Percentiles rank a stretch among this genome's conserved stretches.
Conservation (phyloP, 2,329 filamentous ascomycete species). For the Ceratocystis cacaofunesta region DNA sequence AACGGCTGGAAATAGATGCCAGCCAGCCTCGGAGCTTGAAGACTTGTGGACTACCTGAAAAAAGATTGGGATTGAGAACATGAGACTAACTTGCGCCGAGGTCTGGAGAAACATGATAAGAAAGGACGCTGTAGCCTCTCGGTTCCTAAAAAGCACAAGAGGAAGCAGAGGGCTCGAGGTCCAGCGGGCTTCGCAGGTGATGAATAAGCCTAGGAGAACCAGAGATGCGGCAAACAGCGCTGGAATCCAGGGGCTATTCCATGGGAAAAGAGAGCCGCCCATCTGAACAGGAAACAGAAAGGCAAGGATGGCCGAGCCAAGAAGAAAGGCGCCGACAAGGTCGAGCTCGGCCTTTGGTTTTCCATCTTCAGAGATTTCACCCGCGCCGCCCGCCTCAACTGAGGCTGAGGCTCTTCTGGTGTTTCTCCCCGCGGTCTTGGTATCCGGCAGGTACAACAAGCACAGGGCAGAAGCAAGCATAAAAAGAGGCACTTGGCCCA, state of each 20-base stretch:
- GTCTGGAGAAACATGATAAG: conserved; percentile 38
- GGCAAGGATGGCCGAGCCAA: conserved; percentile 42
- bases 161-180: conserved; percentile 45
- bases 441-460: conserved; percentile 33
- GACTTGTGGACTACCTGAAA: conserved; percentile 48
- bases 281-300: conserved; percentile 42
- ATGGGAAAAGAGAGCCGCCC: conserved; percentile 40
- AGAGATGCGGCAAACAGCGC: conserved; percentile 30
- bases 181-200: conserved; percentile 32
- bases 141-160: conserved; percentile 35
- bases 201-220: conserved; percentile 30
- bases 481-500: conserved; percentile 47
- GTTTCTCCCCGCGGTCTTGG: neutral
- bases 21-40: conserved; percentile 42
- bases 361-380: neutral
- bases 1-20: conserved; percentile 52
- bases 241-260: conserved; percentile 35
- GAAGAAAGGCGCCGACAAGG: conserved; percentile 39
- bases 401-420: neutral
- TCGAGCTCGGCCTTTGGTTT: conserved; percentile 28
- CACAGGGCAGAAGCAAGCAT: conserved; percentile 39
- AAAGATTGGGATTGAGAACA: conserved; percentile 54
- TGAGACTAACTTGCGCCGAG: conserved; percentile 36
- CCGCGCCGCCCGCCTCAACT: neutral
- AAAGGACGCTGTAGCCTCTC: conserved; percentile 39